phyloP scores from a whole-genome alignment of 495 filamentous ascomycete genomes.

The Daldinia caldariorum region DNA sequence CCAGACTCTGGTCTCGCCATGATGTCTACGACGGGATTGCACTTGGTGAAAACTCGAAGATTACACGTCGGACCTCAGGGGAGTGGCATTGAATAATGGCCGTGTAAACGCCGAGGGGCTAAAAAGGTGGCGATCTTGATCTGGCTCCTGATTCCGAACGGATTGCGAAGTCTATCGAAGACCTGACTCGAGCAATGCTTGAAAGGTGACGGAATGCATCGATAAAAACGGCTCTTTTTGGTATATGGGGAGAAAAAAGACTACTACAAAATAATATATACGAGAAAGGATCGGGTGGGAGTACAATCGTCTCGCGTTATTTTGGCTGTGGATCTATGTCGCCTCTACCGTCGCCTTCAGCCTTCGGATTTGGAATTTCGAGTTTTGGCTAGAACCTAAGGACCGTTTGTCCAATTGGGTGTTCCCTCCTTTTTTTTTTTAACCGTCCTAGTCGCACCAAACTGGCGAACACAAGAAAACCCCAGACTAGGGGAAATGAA shows the following conservation, averaged over 20 bases:
- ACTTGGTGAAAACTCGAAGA: conserved; percentile 11
- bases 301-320: conserved; percentile 23
- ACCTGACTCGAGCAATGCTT: conserved; percentile 42
- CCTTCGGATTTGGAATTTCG: conserved; percentile 32
- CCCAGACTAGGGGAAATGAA: conserved; percentile 27
- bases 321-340: conserved; percentile 29
- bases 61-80: conserved; percentile 13
- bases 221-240: conserved; percentile 20
- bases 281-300: conserved; percentile 16
- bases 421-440: conserved; percentile 38
- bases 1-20: conserved; percentile 67
- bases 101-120: conserved; percentile 15
- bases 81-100: conserved; percentile 20
- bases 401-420: conserved; percentile 38
- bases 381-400: conserved; percentile 39
- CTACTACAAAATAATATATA: conserved; percentile 32
- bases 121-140: conserved; percentile 32
- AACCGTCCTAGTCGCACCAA: conserved; percentile 35
- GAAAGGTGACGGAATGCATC: conserved; percentile 44
- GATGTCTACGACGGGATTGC: conserved; percentile 23
- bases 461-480: conserved; percentile 24
- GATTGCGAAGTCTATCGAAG: conserved; percentile 41
- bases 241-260: conserved; percentile 10
- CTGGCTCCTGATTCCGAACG: conserved; percentile 35
- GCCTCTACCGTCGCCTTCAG: conserved; percentile 33